A percentile compares a stretch with the other conserved stretches of the same genome.
Evolutionary conservation across 2,329 filamentous ascomycete species (phyloP).

Genomic region (Clonostachys solani): DNA sequence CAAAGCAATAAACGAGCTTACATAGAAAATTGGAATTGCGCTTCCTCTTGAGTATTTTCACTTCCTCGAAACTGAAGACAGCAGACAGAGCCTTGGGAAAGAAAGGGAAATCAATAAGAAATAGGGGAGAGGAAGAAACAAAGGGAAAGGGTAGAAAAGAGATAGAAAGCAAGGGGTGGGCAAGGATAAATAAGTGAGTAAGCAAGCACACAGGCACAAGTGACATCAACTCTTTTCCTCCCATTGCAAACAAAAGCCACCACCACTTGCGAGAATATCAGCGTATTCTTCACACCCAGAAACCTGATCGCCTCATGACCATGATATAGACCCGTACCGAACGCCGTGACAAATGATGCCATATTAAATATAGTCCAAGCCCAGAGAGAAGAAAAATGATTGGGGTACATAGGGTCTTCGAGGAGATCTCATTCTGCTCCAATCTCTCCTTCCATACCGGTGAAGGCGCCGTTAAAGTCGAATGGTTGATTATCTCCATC

Average conservation of each 20-base stretch:
- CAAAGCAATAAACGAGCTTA: not conserved
- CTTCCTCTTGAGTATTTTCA: too few relatives aligned
- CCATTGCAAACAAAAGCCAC: slow-evolving; percentile 7
- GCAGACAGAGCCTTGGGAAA: not conserved
- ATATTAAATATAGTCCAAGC: slow-evolving; percentile 20
- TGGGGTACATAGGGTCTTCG: not conserved
- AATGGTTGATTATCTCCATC: slow-evolving; percentile 44
- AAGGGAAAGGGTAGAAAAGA: slow-evolving; percentile 6
- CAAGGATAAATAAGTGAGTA: slow-evolving; percentile 6
- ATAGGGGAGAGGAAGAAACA: slow-evolving; percentile 8
- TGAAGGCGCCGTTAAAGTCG: slow-evolving; percentile 48
- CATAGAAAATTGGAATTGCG: too few relatives aligned
- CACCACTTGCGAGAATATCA: not conserved
- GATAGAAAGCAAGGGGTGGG: slow-evolving; percentile 5
- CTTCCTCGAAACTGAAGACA: too few relatives aligned
- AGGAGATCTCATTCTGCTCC: slow-evolving; percentile 41
- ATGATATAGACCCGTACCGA: slow-evolving; percentile 32
- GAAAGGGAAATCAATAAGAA: not conserved
- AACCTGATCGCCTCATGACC: slow-evolving; percentile 31
- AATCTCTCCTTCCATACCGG: slow-evolving; percentile 54
- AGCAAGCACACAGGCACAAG: slow-evolving; percentile 3
- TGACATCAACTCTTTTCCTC: slow-evolving; percentile 21
- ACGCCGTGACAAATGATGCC: slow-evolving; percentile 35
- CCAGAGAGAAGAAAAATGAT: not conserved
- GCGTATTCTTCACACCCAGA: slow-evolving; percentile 11